phyloP scores from a whole-genome alignment of 2,329 filamentous ascomycete species.

The Daldinia sp. region DNA sequence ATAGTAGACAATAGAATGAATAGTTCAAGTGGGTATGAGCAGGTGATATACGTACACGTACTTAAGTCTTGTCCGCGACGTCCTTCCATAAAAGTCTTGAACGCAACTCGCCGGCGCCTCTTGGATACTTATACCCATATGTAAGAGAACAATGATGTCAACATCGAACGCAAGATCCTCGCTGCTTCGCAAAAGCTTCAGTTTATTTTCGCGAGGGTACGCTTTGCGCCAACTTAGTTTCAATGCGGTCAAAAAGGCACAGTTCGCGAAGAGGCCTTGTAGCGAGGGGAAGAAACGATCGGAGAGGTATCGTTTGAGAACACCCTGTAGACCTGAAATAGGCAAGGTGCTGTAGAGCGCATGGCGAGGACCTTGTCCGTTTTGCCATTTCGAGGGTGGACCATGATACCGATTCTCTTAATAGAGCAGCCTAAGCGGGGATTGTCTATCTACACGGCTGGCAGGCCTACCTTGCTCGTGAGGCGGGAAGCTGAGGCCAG shows the following conservation, averaged over 20 bases:
- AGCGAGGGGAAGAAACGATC: constrained; percentile 11
- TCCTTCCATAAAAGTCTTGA: neutral
- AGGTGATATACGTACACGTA: neutral
- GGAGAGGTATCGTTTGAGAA: constrained; percentile 19
- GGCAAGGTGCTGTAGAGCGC: constrained; percentile 21
- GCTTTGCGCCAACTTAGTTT: constrained; percentile 26
- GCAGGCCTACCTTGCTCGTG: constrained; percentile 10
- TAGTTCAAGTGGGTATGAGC: too few relatives aligned
- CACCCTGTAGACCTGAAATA: constrained; percentile 11
- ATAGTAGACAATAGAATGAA: too few relatives aligned
- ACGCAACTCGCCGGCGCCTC: neutral
- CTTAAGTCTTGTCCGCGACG: neutral
- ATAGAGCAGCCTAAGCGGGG: constrained; percentile 38
- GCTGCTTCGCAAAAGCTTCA: constrained; percentile 16
- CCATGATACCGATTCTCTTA: constrained; percentile 34
- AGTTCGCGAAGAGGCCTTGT: neutral
- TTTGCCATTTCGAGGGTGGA: constrained; percentile 22
- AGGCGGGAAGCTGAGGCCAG: constrained; percentile 26
- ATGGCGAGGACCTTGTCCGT: constrained; percentile 24
- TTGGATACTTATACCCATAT: neutral
- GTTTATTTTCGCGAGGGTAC: constrained; percentile 18
- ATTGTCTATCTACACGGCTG: constrained; percentile 11
- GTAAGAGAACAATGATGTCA: neutral
- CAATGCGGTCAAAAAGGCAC: constrained; percentile 16
- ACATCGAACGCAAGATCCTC: neutral